Conservation (phyloP, 345 rosid species). For the Cardiospermum halicacabum region DNA sequence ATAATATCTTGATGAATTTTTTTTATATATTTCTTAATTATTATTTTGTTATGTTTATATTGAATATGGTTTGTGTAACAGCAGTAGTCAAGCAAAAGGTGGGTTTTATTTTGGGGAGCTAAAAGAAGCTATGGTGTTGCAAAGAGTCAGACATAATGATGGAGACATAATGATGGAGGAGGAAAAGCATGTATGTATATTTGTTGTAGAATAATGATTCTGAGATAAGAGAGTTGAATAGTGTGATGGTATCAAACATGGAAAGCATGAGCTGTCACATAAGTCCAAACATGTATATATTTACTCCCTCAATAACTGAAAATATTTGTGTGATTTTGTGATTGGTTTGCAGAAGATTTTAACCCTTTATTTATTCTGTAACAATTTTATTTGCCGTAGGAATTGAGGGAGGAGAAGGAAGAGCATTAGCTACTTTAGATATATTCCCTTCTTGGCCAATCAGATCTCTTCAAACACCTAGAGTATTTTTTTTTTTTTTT, state of each 20-base stretch:
- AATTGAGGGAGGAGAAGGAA: slow-evolving; percentile 37
- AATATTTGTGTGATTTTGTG: too few species aligned
- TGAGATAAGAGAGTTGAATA: slow-evolving; percentile 46
- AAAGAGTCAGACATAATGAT: slow-evolving; percentile 72
- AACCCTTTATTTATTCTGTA: slow-evolving; percentile 41
- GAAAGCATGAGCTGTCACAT: slow-evolving; percentile 39
- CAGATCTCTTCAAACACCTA: slow-evolving; percentile 87
- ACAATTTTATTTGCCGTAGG: slow-evolving; percentile 85
- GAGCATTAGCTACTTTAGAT: slow-evolving; percentile 97
- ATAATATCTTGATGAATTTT: slow-evolving; percentile 47
- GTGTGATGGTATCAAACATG: slow-evolving; percentile 64
- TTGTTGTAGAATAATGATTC: slow-evolving; percentile 58
- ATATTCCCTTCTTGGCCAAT: slow-evolving; percentile 99
- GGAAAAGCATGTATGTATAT: slow-evolving; percentile 63
- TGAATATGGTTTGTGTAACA: background rate
- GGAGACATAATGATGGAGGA: slow-evolving; percentile 82
- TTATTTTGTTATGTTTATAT: too few species aligned
- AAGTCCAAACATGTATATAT: too few species aligned
- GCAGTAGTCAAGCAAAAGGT: slow-evolving; percentile 77
- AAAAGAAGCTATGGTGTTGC: slow-evolving; percentile 92
- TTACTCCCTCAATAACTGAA: slow-evolving; percentile 43
- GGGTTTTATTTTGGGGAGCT: slow-evolving; percentile 95
- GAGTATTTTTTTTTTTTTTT: slow-evolving; percentile 65
- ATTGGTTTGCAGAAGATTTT: too few species aligned
- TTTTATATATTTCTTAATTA: slow-evolving; percentile 52